phyloP scores from a whole-genome alignment of 495 filamentous ascomycete species.

The Podospora pseudopauciseta region DNA sequence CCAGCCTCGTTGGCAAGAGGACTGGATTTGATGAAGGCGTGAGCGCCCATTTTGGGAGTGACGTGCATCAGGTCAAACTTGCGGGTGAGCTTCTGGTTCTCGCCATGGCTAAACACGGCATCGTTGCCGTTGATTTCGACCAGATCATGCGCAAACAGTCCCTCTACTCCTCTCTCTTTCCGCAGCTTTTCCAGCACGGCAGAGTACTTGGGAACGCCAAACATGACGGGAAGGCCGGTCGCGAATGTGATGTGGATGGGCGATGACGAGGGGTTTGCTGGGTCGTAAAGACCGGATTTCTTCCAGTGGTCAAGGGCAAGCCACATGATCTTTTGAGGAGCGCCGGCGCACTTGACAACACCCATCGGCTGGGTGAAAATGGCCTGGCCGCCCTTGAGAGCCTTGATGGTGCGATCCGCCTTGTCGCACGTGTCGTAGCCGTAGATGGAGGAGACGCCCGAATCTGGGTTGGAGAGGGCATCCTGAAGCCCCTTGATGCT shows the following conservation, averaged over 20 bases:
- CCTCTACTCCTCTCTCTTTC: slow-evolving; percentile 60
- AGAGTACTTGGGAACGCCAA: slow-evolving; percentile 67
- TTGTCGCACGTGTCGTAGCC: slow-evolving; percentile 59
- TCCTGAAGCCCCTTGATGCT: slow-evolving; percentile 58
- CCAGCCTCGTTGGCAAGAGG: slow-evolving; percentile 57
- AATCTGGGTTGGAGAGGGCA: slow-evolving; percentile 53
- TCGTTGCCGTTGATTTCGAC: slow-evolving; percentile 55
- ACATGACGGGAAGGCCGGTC: slow-evolving; percentile 60
- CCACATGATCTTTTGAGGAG: slow-evolving; percentile 71
- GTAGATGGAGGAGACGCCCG: slow-evolving; percentile 63
- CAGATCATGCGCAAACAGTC: slow-evolving; percentile 64
- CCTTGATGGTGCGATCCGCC: slow-evolving; percentile 53
- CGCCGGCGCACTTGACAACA: slow-evolving; percentile 65
- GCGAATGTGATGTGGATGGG: slow-evolving; percentile 61
- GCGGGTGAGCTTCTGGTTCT: slow-evolving; percentile 40
- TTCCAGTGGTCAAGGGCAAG: slow-evolving; percentile 65
- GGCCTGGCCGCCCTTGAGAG: slow-evolving; percentile 54
- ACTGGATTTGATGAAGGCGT: slow-evolving; percentile 57
- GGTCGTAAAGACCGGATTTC: slow-evolving; percentile 55
- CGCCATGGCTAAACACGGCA: slow-evolving; percentile 50
- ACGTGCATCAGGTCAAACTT: slow-evolving; percentile 61
- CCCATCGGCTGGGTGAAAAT: slow-evolving; percentile 68
- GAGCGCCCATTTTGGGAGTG: slow-evolving; percentile 59
- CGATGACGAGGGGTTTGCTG: slow-evolving; percentile 37
- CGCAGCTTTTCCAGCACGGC: slow-evolving; percentile 58